Base-by-base conservation (phyloP, 2,329 filamentous ascomycete species). In the Clonostachys byssicola region DNA sequence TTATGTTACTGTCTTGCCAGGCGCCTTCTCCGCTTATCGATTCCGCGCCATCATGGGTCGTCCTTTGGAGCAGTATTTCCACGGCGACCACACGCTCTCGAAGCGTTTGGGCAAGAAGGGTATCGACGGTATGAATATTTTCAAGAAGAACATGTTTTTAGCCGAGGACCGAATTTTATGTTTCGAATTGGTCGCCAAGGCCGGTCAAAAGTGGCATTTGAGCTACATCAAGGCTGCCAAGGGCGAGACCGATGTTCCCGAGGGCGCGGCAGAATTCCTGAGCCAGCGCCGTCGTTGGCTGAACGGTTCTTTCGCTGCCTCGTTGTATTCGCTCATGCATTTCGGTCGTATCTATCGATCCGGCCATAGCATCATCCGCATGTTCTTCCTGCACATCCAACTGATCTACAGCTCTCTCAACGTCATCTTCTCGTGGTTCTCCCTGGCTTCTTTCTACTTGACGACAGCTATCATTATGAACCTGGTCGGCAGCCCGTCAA, bases 101-200 rank as follows among this genome's bases (percentile, higher is more conserved):
- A 92, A 92, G 70, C 85, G 91, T 55, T 81, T 95, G 46, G 90
- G 90, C 56, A 92, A 94, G 73, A 96, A 96, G 78, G 91, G 91
- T 80, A 95, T 96, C 58, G 91, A 96, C 65, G 91, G 91, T 60
- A 96, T 96, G 91, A 95, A 95, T 73, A 96, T 96, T 66, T 96
- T 96, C 87, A 96, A 96, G 77, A 96, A 96, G 82, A 96, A 96
- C 81, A 96, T 96, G 91, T 96, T 96, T 78, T 91, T 96, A 81
- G 91, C 91, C 71, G 91, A 96, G 73, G 91, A 96, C 83, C 89
- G 91, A 82, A 96, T 96, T 74, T 81, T 96, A 46, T 96, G 91
- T 77, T 96, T 96, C 78, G 91, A 96, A 66, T 73, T 96, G 64
- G 91, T 96, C 54, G 92, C 91, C 61, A 96, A 96, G 73, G 90